A percentile compares a stretch with the other conserved stretches of the same genome.
phyloP scores from a whole-genome alignment of 2,329 filamentous ascomycete genomes.

The Aspergillus quadrilineatus region DNA sequence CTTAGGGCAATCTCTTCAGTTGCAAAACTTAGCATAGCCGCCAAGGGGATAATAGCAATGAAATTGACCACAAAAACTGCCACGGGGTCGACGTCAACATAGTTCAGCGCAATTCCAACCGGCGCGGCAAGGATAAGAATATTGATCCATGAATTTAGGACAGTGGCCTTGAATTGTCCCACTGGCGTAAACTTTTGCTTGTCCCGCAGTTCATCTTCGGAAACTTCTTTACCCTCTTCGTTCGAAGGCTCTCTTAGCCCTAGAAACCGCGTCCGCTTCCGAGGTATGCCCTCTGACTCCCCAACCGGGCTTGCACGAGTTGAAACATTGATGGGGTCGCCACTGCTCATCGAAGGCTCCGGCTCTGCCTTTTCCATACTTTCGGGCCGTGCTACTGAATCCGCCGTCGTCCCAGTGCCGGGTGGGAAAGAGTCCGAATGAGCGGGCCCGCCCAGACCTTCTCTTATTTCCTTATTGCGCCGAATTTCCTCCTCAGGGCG shows the following conservation, averaged over 20 bases:
- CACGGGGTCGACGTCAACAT: slow-evolving; percentile 58
- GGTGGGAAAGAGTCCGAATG: slow-evolving; percentile 29
- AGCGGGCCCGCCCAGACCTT: slow-evolving; percentile 24
- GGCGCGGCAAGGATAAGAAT: slow-evolving; percentile 75
- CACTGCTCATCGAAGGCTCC: slow-evolving; percentile 29
- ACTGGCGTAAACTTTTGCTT: slow-evolving; percentile 39
- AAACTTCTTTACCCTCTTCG: slow-evolving; percentile 10
- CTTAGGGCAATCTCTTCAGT: slow-evolving; percentile 79
- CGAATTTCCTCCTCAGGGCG: slow-evolving; percentile 24
- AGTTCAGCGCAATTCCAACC: slow-evolving; percentile 73
- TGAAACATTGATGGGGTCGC: slow-evolving; percentile 33
- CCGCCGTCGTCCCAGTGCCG: slow-evolving; percentile 21
- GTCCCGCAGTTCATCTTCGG: slow-evolving; percentile 15
- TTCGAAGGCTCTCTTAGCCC: slow-evolving; percentile 17
- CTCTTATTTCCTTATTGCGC: slow-evolving; percentile 26
- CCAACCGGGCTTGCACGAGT: slow-evolving; percentile 17
- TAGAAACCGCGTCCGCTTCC: slow-evolving; percentile 27
- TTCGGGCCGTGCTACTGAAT: slow-evolving; percentile 17
- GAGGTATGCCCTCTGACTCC: slow-evolving; percentile 19
- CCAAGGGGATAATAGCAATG: slow-evolving; percentile 85
- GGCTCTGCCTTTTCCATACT: slow-evolving; percentile 17
- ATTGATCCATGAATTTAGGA: slow-evolving; percentile 86
- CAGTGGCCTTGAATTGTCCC: slow-evolving; percentile 59
- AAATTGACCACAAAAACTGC: slow-evolving; percentile 87
- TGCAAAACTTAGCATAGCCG: slow-evolving; percentile 80